A percentile compares a stretch with the other conserved stretches of the same genome.
Conservation (phyloP, 306 rosid species). For the Lathyrus oleraceus region DNA sequence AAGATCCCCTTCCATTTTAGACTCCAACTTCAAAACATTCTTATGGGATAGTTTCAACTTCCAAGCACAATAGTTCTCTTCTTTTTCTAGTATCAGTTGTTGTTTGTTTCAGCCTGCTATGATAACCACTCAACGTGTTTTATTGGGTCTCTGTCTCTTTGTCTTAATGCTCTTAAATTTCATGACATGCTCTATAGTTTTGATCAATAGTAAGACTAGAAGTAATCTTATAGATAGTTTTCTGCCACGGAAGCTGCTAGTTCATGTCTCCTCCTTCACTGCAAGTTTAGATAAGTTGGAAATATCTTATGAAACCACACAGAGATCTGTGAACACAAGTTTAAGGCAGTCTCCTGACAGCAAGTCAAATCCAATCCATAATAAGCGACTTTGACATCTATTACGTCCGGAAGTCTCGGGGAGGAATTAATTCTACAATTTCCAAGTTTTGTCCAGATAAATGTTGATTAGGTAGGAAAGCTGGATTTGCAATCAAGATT, state of each 20-base stretch:
- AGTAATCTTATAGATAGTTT: conserved; percentile 35
- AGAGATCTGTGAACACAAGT: conserved; percentile 52
- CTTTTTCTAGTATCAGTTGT: conserved; percentile 16
- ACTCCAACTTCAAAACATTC: conserved; percentile 30
- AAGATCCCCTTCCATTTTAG: not conserved
- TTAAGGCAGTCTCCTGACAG: conserved; percentile 63
- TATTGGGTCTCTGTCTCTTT: conserved; percentile 44
- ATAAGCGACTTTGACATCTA: conserved; percentile 43
- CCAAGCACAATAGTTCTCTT: conserved; percentile 25
- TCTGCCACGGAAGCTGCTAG: conserved; percentile 51
- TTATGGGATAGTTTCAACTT: conserved; percentile 30
- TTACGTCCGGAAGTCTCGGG: conserved; percentile 39
- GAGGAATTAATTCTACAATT: conserved; percentile 38
- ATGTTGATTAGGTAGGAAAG: conserved; percentile 49
- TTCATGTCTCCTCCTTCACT: conserved; percentile 39
- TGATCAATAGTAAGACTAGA: conserved; percentile 36
- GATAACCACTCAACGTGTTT: conserved; percentile 50
- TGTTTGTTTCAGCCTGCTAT: conserved; percentile 44
- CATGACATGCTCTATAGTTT: conserved; percentile 39
- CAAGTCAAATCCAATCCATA: conserved; percentile 74
- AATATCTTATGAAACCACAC: conserved; percentile 40
- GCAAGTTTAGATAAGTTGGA: conserved; percentile 37
- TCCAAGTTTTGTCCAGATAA: conserved; percentile 38
- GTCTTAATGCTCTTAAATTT: conserved; percentile 46
- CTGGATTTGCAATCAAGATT: conserved; percentile 32